Conservation (phyloP, 768 basidiomycete genomes). For the Suillus sp. region DNA sequence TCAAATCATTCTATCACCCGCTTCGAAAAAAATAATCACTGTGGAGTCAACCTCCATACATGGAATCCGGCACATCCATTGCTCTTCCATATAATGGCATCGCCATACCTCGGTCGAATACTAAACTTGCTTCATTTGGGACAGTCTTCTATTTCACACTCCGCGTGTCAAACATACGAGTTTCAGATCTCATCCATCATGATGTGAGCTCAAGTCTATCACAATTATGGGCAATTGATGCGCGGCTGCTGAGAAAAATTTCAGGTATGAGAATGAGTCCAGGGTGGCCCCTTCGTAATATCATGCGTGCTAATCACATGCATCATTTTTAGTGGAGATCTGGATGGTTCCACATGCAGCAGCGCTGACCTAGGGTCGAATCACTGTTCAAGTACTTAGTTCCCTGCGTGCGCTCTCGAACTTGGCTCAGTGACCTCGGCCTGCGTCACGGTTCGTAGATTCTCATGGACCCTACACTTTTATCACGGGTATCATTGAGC, state of each 20-base stretch:
- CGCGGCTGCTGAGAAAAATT: neutral
- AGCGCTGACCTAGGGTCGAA: neutral
- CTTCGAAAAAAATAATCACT: neutral
- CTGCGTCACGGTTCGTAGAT: neutral
- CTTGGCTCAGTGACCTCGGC: neutral
- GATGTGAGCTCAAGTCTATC: neutral
- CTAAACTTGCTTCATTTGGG: neutral
- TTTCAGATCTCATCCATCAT: neutral
- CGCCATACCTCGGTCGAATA: constrained; percentile 1
- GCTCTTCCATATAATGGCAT: neutral
- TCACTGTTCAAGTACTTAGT: no score
- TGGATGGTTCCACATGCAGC: neutral
- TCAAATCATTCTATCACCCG: neutral
- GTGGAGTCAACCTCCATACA: neutral
- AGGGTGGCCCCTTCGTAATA: neutral
- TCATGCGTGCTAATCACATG: neutral
- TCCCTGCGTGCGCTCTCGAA: neutral
- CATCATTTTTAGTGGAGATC: neutral
- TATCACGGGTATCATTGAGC: neutral
- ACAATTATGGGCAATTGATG: neutral
- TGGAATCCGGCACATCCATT: neutral
- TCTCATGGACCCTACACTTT: neutral
- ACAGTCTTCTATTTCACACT: neutral
- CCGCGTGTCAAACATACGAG: neutral
- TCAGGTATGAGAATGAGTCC: neutral